These are phyloP conservation scores for Termitomyces bulborhizus DNA, from an alignment of 768 basidiomycete genomes.

Conservation along the genomic window DNA sequence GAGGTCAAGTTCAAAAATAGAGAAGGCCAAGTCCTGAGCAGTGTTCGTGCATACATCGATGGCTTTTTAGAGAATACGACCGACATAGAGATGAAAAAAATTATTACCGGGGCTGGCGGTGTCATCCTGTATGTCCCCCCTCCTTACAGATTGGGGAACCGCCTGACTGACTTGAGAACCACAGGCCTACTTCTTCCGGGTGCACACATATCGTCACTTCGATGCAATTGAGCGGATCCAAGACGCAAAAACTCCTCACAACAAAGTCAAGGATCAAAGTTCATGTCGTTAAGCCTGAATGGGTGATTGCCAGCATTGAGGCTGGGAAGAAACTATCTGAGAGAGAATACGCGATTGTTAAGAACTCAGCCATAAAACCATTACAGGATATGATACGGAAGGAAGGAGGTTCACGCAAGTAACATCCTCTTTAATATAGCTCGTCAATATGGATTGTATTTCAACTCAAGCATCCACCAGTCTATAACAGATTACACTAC, in stretches of 20 bases:
- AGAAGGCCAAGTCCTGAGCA: slow-evolving; percentile 27
- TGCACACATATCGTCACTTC: slow-evolving; percentile 81
- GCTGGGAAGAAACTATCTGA: slow-evolving; percentile 58
- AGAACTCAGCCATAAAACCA: slow-evolving; percentile 28
- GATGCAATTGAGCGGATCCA: slow-evolving; percentile 61
- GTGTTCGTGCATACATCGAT: slow-evolving; percentile 60
- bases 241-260: slow-evolving; percentile 60
- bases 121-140: slow-evolving; percentile 48
- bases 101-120: slow-evolving; percentile 64
- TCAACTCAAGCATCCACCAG: no score
- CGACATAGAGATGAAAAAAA: slow-evolving; percentile 72
- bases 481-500: no score
- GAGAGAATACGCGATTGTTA: slow-evolving; percentile 47
- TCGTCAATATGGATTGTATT: not conserved
- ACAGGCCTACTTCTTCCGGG: slow-evolving; percentile 48
- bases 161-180: slow-evolving; percentile 8
- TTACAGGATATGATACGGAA: slow-evolving; percentile 31
- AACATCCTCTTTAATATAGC: not conserved
- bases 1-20: slow-evolving; percentile 17
- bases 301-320: slow-evolving; percentile 64
- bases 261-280: slow-evolving; percentile 39
- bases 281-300: slow-evolving; percentile 70
- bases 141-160: not conserved
- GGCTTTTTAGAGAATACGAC: slow-evolving; percentile 69
- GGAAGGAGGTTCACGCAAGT: not conserved